Percentiles rank a stretch among this genome's conserved stretches.
Evolutionary conservation across 345 rosid species (phyloP).

Genomic region (Syzygium jambos): DNA sequence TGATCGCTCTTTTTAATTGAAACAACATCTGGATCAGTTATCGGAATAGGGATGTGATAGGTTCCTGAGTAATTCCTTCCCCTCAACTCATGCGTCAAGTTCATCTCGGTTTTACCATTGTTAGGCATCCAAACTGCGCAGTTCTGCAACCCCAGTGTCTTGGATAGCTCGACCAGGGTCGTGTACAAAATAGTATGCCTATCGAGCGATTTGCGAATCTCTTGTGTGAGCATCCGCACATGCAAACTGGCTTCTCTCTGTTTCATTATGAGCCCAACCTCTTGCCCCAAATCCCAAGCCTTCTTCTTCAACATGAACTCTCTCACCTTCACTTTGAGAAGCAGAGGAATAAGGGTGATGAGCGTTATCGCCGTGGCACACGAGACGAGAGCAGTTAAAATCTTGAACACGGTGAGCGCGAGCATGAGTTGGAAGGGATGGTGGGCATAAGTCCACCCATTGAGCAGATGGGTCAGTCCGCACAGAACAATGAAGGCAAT

Average conservation of each 20-base stretch:
- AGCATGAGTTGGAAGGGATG: conserved; percentile 80
- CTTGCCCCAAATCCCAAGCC: conserved; percentile 82
- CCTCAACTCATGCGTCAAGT: conserved; percentile 61
- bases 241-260: conserved; percentile 78
- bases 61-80: conserved; percentile 27
- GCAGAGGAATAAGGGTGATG: conserved; percentile 80
- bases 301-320: conserved; percentile 92
- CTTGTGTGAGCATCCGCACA: conserved; percentile 94
- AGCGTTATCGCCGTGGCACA: conserved; percentile 95
- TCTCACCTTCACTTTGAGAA: conserved; percentile 85
- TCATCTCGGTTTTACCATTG: conserved; percentile 48
- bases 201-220: conserved; percentile 88
- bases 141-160: conserved; percentile 74
- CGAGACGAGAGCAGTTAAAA: conserved; percentile 88
- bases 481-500: conserved; percentile 96
- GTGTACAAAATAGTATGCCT: conserved; percentile 77
- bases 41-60: conserved; percentile 35
- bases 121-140: conserved; percentile 98
- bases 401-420: conserved; percentile 88
- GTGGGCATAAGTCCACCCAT: conserved; percentile 85
- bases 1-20: conserved; percentile 47
- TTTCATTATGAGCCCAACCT: conserved; percentile 82
- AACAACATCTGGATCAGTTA: conserved; percentile 58
- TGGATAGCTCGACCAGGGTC: conserved; percentile 85
- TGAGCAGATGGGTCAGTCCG: conserved; percentile 93